These are phyloP conservation scores for Backusella luteola DNA, from an alignment of 192 early-diverging fungal species.

Conservation along the genomic window DNA sequence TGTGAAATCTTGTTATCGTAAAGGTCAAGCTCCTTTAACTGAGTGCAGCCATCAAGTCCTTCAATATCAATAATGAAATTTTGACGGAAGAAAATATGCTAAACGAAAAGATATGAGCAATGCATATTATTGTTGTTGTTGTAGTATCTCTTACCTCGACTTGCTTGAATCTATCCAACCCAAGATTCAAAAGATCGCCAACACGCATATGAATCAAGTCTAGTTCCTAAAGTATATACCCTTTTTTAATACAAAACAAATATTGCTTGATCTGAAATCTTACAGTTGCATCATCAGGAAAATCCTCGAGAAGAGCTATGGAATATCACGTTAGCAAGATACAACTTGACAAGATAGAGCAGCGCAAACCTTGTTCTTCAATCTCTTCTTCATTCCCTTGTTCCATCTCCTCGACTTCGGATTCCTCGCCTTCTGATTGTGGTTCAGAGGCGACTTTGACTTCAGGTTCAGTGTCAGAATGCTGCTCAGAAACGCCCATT, in stretches of 20 bases:
- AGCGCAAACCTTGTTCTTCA: conserved; percentile 6
- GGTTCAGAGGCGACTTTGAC: not conserved
- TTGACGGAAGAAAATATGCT: conserved; percentile 81
- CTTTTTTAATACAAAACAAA: not conserved
- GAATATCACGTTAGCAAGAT: not conserved
- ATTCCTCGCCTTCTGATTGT: conserved; percentile 6
- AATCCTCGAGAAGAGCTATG: conserved; percentile 41
- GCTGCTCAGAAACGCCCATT: conserved; percentile 1
- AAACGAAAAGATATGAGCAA: not conserved
- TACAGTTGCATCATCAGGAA: conserved; percentile 50
- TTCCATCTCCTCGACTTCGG: not conserved
- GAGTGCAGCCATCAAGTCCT: conserved; percentile 49
- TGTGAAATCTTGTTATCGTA: conserved; percentile 92
- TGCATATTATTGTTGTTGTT: not conserved
- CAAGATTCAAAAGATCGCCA: conserved; percentile 48
- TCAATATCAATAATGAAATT: conserved; percentile 78
- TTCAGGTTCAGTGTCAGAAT: not conserved
- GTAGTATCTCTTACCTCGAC: conserved; percentile 53
- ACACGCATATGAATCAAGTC: conserved; percentile 69
- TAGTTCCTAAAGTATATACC: conserved; percentile 50
- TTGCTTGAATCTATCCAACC: conserved; percentile 59
- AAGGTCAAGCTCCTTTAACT: conserved; percentile 82
- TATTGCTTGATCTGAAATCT: not conserved
- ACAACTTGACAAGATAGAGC: not conserved
- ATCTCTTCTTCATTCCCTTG: not conserved